phyloP scores from a whole-genome alignment of 805 yeast species.

The Metschnikowia corniflorae region DNA sequence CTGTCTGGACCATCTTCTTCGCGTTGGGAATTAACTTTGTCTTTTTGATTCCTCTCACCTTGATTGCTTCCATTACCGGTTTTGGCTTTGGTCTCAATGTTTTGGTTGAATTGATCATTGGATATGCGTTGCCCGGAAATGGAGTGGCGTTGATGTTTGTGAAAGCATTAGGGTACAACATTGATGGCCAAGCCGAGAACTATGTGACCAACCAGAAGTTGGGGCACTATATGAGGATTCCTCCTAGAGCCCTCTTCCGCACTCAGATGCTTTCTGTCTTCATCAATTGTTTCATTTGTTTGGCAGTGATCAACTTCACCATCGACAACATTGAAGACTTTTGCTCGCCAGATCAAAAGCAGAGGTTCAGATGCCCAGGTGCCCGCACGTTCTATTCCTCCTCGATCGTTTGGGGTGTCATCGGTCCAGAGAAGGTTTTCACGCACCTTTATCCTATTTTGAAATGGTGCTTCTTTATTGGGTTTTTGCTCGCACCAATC shows the following conservation, averaged over 20 bases:
- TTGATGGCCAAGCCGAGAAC: slow-evolving; percentile 44
- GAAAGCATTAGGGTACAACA: slow-evolving; percentile 46
- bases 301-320: slow-evolving; percentile 40
- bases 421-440: slow-evolving; percentile 26
- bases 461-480: slow-evolving; percentile 37
- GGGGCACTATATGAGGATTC: slow-evolving; percentile 41
- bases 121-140: slow-evolving; percentile 45
- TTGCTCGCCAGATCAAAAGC: slow-evolving; percentile 28
- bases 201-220: slow-evolving; percentile 46
- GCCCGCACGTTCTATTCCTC: slow-evolving; percentile 40
- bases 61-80: slow-evolving; percentile 33
- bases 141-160: slow-evolving; percentile 47
- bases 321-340: slow-evolving; percentile 34
- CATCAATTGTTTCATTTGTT: slow-evolving; percentile 36
- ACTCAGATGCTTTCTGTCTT: slow-evolving; percentile 42
- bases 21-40: slow-evolving; percentile 36
- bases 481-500: slow-evolving; percentile 32
- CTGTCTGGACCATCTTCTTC: slow-evolving; percentile 40
- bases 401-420: slow-evolving; percentile 43
- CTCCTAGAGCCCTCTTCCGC: slow-evolving; percentile 37
- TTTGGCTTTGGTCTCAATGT: slow-evolving; percentile 39
- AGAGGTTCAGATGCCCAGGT: slow-evolving; percentile 37
- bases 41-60: slow-evolving; percentile 38
- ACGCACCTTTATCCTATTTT: slow-evolving; percentile 12
- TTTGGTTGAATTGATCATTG: slow-evolving; percentile 39